A percentile compares a stretch with the other conserved stretches of the same genome.
Conservation (phyloP, 179 eudicot species). For the Corrigiola litoralis region DNA sequence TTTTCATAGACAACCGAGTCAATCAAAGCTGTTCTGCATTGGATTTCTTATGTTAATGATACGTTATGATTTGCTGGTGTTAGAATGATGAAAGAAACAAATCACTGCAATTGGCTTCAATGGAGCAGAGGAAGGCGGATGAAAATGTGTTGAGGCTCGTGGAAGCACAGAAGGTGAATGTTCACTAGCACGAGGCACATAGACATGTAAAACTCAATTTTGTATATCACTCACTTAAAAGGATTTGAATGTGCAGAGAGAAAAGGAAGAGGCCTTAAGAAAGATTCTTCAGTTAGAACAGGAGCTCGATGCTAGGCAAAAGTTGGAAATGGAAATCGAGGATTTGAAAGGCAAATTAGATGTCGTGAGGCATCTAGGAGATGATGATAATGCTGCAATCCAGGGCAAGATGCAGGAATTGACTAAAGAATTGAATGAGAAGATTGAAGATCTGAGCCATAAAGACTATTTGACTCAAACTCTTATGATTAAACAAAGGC, state of each 20-base stretch:
- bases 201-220: neutral
- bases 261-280: slow-evolving; percentile 72
- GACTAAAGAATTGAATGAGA: slow-evolving; percentile 36
- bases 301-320: slow-evolving; percentile 65
- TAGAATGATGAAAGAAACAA: slow-evolving; percentile 71
- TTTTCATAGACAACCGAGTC: neutral
- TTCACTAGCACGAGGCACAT: neutral
- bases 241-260: slow-evolving; percentile 52
- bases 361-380: slow-evolving; percentile 74
- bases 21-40: neutral
- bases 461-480: slow-evolving; percentile 51
- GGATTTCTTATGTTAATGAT: neutral
- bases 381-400: slow-evolving; percentile 71
- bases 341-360: slow-evolving; percentile 76
- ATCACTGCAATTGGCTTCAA: slow-evolving; percentile 65
- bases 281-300: slow-evolving; percentile 63
- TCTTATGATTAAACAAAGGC: slow-evolving; percentile 54
- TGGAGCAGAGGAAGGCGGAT: slow-evolving; percentile 78
- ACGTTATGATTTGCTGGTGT: neutral
- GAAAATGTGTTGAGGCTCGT: slow-evolving; percentile 77
- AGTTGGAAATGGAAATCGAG: slow-evolving; percentile 76
- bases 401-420: slow-evolving; percentile 49
- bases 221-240: neutral
- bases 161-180: slow-evolving; percentile 77
- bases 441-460: slow-evolving; percentile 44